Conservation (phyloP, 345 rosid species). For the Gossypium stocksii region DNA sequence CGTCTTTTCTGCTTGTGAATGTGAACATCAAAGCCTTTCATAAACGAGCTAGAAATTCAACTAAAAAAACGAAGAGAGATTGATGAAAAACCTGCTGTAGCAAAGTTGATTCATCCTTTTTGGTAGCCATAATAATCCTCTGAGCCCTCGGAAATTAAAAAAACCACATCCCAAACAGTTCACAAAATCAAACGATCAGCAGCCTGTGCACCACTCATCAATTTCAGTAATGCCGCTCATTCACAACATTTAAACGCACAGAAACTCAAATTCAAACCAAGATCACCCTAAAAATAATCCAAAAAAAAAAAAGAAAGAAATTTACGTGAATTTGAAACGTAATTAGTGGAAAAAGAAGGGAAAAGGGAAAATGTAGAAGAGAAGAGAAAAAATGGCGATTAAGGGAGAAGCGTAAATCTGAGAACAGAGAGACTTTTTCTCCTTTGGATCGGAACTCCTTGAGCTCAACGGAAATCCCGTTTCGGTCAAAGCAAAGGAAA, state of each 20-base stretch:
- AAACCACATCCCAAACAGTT: constrained; percentile 21
- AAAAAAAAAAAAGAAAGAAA: not conserved
- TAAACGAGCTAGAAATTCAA: not conserved
- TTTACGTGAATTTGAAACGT: constrained; percentile 12
- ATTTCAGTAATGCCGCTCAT: constrained; percentile 8
- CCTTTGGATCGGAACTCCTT: constrained; percentile 1
- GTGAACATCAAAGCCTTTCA: not conserved
- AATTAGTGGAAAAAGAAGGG: not conserved
- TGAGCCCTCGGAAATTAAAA: constrained; percentile 14
- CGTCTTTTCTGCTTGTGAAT: not conserved
- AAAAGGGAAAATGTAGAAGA: not conserved
- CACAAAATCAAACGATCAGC: constrained; percentile 7
- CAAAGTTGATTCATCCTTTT: constrained; percentile 34
- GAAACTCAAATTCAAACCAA: not conserved
- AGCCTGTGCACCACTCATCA: constrained; percentile 1
- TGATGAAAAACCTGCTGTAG: constrained; percentile 6
- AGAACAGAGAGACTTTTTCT: constrained; percentile 9
- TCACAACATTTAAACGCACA: constrained; percentile 5
- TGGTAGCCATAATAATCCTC: constrained; percentile 42
- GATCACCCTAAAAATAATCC: not conserved
- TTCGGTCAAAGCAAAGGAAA: constrained; percentile 26
- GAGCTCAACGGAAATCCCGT: constrained; percentile 33
- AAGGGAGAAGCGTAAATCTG: constrained; percentile 19
- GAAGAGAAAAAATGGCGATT: no score
- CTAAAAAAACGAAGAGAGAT: not conserved